Conservation (phyloP, 2,329 filamentous ascomycete species). For the Spiromastix sp. region DNA sequence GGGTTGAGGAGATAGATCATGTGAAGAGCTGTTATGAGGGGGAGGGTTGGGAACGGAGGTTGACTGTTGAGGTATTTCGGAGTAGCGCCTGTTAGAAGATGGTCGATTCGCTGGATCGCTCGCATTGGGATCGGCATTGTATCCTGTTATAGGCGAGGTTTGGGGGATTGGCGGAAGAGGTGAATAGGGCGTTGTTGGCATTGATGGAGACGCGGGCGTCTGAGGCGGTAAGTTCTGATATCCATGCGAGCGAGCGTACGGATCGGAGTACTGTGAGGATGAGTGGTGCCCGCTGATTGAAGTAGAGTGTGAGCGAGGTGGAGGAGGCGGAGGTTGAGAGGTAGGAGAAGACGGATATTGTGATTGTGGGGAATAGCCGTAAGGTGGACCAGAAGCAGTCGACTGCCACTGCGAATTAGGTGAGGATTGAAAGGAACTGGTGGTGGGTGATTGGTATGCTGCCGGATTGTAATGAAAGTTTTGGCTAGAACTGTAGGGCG, state of each 20-base stretch:
- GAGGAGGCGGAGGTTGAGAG: conserved; percentile 24
- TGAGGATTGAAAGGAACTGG: conserved; percentile 20
- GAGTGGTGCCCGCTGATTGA: conserved; percentile 28
- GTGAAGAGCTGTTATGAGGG: conserved; percentile 3
- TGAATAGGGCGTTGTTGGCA: conserved; percentile 19
- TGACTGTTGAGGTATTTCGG: background rate
- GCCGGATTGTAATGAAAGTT: conserved; percentile 42
- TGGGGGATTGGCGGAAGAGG: no score
- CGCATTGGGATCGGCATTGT: conserved; percentile 6
- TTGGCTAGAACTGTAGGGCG: conserved; percentile 18
- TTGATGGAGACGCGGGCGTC: conserved; percentile 17
- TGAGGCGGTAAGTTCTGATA: conserved; percentile 16
- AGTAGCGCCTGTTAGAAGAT: background rate
- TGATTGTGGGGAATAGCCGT: conserved; percentile 22
- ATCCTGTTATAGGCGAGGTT: no score
- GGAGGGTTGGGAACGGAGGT: conserved; percentile 7
- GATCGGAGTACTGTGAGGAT: conserved; percentile 17
- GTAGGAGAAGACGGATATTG: conserved; percentile 9
- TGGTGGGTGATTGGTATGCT: conserved; percentile 32
- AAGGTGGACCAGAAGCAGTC: conserved; percentile 22
- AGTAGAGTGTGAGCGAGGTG: conserved; percentile 29
- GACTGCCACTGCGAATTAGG: conserved; percentile 24
- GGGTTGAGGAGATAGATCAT: conserved; percentile 1
- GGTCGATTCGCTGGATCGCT: background rate
- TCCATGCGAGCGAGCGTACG: conserved; percentile 18